A percentile compares a stretch with the other conserved stretches of the same genome.
Conservation (phyloP, 1,284 basidiomycete genomes). For the Boletus mariae region DNA sequence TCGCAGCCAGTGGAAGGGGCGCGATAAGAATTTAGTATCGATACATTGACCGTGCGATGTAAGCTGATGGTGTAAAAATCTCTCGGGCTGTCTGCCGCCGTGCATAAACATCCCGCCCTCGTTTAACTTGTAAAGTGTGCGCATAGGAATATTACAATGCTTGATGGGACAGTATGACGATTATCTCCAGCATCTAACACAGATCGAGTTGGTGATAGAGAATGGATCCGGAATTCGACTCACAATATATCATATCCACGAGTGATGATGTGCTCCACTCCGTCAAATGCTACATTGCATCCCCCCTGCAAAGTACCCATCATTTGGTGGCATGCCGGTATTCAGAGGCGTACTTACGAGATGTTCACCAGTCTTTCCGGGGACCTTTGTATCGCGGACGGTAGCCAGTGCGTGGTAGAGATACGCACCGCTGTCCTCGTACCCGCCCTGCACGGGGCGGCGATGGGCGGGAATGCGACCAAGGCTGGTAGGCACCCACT, state of each 20-base stretch:
- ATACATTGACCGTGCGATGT: constrained; percentile 16
- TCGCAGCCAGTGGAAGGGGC: constrained; percentile 33
- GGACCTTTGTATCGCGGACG: constrained; percentile 52
- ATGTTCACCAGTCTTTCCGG: constrained; percentile 71
- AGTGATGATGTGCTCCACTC: constrained; percentile 41
- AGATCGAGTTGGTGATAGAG: no score
- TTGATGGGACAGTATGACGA: no score
- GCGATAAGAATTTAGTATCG: constrained; percentile 16
- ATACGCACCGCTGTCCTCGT: constrained; percentile 38
- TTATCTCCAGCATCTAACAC: no score
- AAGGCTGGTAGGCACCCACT: constrained; percentile 57
- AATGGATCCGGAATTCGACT: constrained; percentile 19
- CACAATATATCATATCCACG: constrained; percentile 59
- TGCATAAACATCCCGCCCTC: no score
- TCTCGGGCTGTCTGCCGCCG: neutral
- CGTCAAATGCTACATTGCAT: constrained; percentile 40
- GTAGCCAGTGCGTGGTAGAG: constrained; percentile 53
- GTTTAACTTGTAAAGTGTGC: no score
- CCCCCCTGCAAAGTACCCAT: constrained; percentile 33
- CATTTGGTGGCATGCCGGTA: constrained; percentile 24
- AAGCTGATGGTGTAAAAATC: constrained; percentile 4
- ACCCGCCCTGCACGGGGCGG: constrained; percentile 54
- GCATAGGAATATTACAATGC: no score
- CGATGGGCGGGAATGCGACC: constrained; percentile 57
- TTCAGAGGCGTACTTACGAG: constrained; percentile 42